phyloP scores from a whole-genome alignment of 352 stramenopile species.

The Phytophthora pluvialis region DNA sequence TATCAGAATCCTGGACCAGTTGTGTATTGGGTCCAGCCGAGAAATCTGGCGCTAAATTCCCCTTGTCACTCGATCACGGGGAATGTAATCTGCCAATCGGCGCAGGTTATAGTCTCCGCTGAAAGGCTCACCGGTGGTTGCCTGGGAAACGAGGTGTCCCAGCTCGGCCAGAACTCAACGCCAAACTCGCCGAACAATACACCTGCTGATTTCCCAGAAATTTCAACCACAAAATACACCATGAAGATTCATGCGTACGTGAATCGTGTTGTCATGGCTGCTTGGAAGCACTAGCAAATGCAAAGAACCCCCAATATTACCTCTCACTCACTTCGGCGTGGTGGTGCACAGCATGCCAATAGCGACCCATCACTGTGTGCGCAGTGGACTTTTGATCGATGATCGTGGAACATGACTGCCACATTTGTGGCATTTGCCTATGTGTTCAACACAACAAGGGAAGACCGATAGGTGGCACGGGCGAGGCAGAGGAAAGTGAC shows the following conservation, averaged over 20 bases:
- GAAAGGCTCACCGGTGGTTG: too few species aligned
- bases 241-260: conserved; percentile 10
- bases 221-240: neutral
- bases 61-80: too few species aligned
- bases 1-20: too few species aligned
- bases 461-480: conserved; percentile 8
- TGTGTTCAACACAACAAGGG: conserved; percentile 18
- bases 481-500: too few species aligned
- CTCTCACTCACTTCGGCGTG: conserved; percentile 4
- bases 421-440: conserved; percentile 13
- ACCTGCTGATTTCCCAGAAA: neutral
- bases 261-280: conserved; percentile 6
- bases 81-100: too few species aligned
- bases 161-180: too few species aligned
- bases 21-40: too few species aligned
- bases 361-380: conserved; percentile 3
- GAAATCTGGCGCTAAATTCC: too few species aligned
- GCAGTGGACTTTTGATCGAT: conserved; percentile 17
- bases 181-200: neutral
- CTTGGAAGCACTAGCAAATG: neutral
- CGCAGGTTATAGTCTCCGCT: too few species aligned
- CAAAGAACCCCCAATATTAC: neutral
- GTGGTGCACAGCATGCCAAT: conserved; percentile 4
- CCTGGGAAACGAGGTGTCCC: too few species aligned
- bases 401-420: conserved; percentile 9